Conservation (phyloP, 371 early-diverging fungal species). For the Mortierella sp. region DNA sequence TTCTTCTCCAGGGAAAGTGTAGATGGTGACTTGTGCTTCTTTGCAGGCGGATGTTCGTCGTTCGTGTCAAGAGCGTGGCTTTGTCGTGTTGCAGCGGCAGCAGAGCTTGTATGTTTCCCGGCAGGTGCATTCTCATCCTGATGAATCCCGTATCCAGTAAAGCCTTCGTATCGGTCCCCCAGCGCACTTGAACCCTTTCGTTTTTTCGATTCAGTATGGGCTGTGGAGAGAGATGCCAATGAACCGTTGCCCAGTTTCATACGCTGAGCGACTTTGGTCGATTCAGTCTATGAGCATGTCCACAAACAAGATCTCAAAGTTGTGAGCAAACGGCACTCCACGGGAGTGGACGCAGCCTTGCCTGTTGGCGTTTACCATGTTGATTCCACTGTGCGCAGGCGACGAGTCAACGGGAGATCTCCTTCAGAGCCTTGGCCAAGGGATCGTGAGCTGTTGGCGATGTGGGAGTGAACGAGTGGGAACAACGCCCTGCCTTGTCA, state of each 20-base stretch:
- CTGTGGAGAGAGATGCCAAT: background rate
- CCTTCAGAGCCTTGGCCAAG: too few species aligned
- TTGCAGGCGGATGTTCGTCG: conserved; percentile 5
- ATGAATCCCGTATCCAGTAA: conserved; percentile 15
- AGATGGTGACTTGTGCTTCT: conserved; percentile 25
- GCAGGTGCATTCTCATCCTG: background rate
- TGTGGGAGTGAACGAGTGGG: too few species aligned
- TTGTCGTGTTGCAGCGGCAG: background rate
- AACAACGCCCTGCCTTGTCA: too few species aligned
- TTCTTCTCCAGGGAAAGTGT: background rate
- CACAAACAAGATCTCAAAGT: too few species aligned
- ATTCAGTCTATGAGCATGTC: conserved; percentile 9
- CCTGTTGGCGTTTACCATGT: too few species aligned
- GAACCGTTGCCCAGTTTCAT: conserved; percentile 25
- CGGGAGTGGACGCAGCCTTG: too few species aligned
- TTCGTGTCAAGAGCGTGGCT: background rate
- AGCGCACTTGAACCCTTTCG: conserved; percentile 2
- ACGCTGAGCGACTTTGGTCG: conserved; percentile 18
- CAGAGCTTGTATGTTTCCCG: background rate
- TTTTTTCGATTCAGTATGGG: conserved; percentile 7
- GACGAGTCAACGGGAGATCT: too few species aligned
- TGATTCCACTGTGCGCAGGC: too few species aligned
- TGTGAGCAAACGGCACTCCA: too few species aligned
- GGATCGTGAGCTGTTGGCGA: too few species aligned
- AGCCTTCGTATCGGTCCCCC: conserved; percentile 3